Evolutionary conservation across 202 grass and related monocot genomes (phyloP).

Genomic region (Digitaria exilis): DNA sequence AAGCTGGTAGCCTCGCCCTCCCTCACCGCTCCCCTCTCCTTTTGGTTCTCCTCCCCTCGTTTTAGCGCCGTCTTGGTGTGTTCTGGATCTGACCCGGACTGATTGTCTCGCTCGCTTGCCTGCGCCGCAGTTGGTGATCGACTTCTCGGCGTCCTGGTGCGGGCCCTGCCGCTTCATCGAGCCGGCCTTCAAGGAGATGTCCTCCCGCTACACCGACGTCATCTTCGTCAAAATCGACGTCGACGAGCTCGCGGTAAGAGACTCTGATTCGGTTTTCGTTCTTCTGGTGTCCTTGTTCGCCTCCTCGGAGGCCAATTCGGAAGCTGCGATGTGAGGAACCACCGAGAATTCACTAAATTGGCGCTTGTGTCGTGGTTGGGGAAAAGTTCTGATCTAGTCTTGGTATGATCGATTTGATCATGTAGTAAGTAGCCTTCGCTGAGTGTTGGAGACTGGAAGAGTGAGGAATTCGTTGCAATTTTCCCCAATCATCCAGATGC

Average conservation of each 20-base stretch:
- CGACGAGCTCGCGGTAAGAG: slow-evolving; percentile 64
- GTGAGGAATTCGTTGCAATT: background rate
- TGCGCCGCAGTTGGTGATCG: slow-evolving; percentile 63
- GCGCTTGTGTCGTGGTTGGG: background rate
- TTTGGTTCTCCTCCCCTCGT: background rate
- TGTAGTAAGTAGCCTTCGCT: no score
- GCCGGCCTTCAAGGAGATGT: slow-evolving; percentile 73
- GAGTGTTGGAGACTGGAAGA: background rate
- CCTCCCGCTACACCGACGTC: slow-evolving; percentile 46
- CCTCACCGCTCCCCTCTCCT: background rate
- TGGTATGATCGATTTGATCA: background rate
- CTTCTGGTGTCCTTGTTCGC: background rate
- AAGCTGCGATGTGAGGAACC: background rate
- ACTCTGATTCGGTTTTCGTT: background rate
- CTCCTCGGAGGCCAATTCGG: background rate
- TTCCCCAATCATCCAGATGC: background rate
- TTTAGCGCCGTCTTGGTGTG: background rate
- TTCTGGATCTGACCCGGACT: slow-evolving; percentile 24
- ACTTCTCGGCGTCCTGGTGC: slow-evolving; percentile 85
- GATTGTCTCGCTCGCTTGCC: background rate
- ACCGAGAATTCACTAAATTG: background rate
- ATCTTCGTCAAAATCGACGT: slow-evolving; percentile 88
- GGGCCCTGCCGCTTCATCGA: slow-evolving; percentile 89
- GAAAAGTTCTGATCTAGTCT: background rate
- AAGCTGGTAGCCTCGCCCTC: slow-evolving; percentile 51